phyloP scores from a whole-genome alignment of 2,329 filamentous ascomycete genomes.

The Claviceps maximensis region DNA sequence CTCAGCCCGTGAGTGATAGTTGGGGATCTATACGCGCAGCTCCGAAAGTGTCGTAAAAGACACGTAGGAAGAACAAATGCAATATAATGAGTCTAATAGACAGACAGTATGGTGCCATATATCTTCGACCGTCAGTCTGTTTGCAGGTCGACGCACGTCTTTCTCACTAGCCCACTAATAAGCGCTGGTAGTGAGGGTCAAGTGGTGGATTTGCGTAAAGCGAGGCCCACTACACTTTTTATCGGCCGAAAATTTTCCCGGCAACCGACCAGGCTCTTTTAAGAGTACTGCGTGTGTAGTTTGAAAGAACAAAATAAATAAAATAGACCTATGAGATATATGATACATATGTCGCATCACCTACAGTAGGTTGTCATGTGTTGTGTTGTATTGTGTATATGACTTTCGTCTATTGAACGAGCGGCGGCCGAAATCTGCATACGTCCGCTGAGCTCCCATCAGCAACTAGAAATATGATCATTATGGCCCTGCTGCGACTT shows the following conservation, averaged over 20 bases:
- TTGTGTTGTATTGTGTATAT: conserved; percentile 2
- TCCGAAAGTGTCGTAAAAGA: too few relatives aligned
- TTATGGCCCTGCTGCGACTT: neutral
- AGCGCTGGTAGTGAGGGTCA: too few relatives aligned
- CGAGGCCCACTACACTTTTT: neutral
- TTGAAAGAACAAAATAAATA: neutral
- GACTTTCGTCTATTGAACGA: neutral
- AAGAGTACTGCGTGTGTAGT: neutral
- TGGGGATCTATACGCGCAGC: neutral
- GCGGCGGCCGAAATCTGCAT: neutral
- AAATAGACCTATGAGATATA: neutral
- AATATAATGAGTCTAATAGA: neutral
- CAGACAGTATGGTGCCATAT: neutral
- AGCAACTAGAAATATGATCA: neutral
- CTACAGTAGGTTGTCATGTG: neutral
- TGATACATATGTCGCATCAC: neutral
- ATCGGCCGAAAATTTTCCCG: neutral
- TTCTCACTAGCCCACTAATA: neutral
- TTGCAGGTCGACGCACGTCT: neutral
- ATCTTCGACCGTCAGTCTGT: too few relatives aligned
- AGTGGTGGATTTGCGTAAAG: neutral
- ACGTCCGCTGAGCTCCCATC: neutral
- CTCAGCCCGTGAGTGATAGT: neutral
- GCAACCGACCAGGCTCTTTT: neutral
- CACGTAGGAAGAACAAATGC: neutral